These are phyloP conservation scores for Solanum bukasovii DNA, from an alignment of 257 asterid genomes.

Conservation along the genomic window DNA sequence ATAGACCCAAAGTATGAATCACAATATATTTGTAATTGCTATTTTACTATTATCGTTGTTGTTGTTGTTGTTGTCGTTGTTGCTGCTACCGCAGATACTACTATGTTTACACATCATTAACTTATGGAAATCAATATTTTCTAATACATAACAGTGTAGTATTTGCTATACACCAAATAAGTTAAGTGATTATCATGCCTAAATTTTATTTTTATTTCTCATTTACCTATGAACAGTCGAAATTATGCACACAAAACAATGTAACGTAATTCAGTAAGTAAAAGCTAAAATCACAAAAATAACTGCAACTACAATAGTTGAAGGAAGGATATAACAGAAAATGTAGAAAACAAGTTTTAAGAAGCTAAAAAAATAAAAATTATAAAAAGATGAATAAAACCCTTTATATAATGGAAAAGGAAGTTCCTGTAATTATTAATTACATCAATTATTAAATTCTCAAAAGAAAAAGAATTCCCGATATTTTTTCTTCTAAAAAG, in stretches of 20 bases:
- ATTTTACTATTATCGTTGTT: neutral
- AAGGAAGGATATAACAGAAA: neutral
- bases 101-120: neutral
- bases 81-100: neutral
- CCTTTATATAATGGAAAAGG: neutral
- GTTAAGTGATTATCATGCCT: neutral
- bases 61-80: neutral
- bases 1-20: neutral
- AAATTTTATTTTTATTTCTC: neutral
- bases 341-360: neutral
- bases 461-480: too few relatives aligned
- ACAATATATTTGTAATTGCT: neutral
- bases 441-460: too few relatives aligned
- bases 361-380: neutral
- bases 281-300: neutral
- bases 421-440: neutral
- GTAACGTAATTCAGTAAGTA: neutral
- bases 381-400: neutral
- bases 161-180: too few relatives aligned
- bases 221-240: neutral
- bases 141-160: neutral
- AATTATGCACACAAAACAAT: neutral
- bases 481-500: neutral
- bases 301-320: neutral
- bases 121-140: neutral